phyloP scores from a whole-genome alignment of 2,329 filamentous ascomycete genomes.

The Calonectria pseudoreteaudii region DNA sequence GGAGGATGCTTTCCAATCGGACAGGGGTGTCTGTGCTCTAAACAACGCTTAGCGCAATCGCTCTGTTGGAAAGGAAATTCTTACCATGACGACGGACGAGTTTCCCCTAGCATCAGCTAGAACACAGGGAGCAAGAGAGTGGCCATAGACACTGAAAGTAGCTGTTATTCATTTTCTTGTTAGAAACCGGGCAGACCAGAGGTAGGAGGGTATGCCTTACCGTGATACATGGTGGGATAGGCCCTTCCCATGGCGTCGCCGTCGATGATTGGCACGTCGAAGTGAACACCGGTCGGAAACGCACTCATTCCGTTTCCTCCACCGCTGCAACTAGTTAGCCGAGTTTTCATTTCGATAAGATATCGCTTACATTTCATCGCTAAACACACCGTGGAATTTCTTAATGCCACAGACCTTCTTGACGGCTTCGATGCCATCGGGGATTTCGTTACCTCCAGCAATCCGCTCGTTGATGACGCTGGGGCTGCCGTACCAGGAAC shows the following conservation, averaged over 20 bases:
- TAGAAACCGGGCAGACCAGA: not conserved
- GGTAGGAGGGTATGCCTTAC: conserved; percentile 24
- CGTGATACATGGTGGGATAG: conserved; percentile 53
- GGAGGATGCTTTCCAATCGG: conserved; percentile 50
- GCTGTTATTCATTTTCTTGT: conserved; percentile 33
- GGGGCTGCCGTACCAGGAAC: conserved; percentile 59
- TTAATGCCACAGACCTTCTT: conserved; percentile 47
- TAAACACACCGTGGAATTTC: conserved; percentile 48
- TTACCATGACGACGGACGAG: conserved; percentile 46
- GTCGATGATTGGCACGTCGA: conserved; percentile 52
- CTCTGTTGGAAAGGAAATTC: not conserved
- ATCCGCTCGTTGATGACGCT: conserved; percentile 55
- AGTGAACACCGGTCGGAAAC: conserved; percentile 48
- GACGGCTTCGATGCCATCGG: conserved; percentile 50
- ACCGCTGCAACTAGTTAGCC: conserved; percentile 41
- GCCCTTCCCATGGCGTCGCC: conserved; percentile 54
- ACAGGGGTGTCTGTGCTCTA: conserved; percentile 50
- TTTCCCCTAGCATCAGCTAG: conserved; percentile 53
- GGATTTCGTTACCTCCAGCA: conserved; percentile 51
- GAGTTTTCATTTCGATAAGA: not conserved
- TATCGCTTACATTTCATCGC: conserved; percentile 52
- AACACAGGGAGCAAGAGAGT: conserved; percentile 50
- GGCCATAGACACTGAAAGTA: conserved; percentile 53
- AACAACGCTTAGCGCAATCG: not conserved
- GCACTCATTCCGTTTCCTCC: conserved; percentile 54